Evolutionary conservation across 2,329 filamentous ascomycete genomes (phyloP).

Genomic region (Diaporthe batatas): DNA sequence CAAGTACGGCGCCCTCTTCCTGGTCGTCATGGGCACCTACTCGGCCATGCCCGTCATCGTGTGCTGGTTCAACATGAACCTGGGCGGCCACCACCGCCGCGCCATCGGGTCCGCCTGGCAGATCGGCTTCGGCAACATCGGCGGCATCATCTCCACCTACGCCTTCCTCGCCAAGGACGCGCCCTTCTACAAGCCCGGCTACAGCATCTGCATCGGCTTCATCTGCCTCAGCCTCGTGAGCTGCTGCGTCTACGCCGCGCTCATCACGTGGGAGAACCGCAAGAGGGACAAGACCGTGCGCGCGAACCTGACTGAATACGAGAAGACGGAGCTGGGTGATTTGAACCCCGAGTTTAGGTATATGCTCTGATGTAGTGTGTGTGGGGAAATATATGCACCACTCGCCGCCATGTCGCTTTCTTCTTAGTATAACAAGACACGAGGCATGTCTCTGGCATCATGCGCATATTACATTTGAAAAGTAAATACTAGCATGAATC

Average conservation of each 20-base stretch:
- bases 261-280: conserved; percentile 72
- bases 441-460: not conserved
- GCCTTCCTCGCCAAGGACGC: conserved; percentile 76
- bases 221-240: conserved; percentile 74
- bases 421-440: not conserved
- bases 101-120: conserved; percentile 82
- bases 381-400: not conserved
- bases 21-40: conserved; percentile 85
- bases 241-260: conserved; percentile 71
- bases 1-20: conserved; percentile 85
- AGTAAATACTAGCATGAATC: not conserved
- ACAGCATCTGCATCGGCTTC: conserved; percentile 83
- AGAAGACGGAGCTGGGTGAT: conserved; percentile 57
- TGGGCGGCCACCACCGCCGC: conserved; percentile 78
- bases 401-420: not conserved
- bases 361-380: conserved; percentile 48
- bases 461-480: not conserved
- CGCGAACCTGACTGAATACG: conserved; percentile 50
- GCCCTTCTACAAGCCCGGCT: conserved; percentile 78
- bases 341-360: conserved; percentile 54
- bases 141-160: conserved; percentile 83
- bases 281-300: conserved; percentile 61
- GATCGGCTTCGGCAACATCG: conserved; percentile 83
- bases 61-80: conserved; percentile 87
- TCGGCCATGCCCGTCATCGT: conserved; percentile 90